Conservation (phyloP, 2,329 filamentous ascomycete species). For the Cercospora sp. region DNA sequence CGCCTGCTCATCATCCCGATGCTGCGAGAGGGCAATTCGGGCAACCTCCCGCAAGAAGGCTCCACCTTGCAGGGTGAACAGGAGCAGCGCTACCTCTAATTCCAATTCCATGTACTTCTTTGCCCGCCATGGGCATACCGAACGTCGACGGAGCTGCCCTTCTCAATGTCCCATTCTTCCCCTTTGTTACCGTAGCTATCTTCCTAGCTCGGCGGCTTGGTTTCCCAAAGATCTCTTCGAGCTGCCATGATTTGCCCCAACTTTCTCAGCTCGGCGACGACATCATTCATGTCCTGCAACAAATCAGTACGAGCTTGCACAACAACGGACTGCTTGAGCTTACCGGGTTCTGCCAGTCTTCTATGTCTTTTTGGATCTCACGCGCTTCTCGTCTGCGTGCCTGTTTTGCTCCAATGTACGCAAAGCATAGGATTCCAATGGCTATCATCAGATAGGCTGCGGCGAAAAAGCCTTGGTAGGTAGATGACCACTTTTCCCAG, state of each 20-base stretch:
- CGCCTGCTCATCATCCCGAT: not conserved
- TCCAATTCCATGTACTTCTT: not conserved
- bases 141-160: not conserved
- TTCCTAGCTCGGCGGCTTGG: not conserved
- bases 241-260: not conserved
- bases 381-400: not conserved
- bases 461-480: not conserved
- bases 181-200: not conserved
- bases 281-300: not conserved
- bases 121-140: not conserved
- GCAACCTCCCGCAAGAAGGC: not conserved
- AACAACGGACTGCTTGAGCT: not conserved
- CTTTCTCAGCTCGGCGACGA: not conserved
- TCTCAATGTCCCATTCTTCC: not conserved
- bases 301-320: not conserved
- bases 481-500: not conserved
- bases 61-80: not conserved
- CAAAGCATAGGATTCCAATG: not conserved
- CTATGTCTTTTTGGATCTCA: not conserved
- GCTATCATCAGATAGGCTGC: not conserved
- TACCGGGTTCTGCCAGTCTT: not conserved
- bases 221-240: not conserved
- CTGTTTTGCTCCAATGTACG: not conserved
- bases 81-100: not conserved
- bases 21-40: not conserved